Evolutionary conservation across 1,284 basidiomycete species (phyloP).

Genomic region (Singerocomus rubriflavus): DNA sequence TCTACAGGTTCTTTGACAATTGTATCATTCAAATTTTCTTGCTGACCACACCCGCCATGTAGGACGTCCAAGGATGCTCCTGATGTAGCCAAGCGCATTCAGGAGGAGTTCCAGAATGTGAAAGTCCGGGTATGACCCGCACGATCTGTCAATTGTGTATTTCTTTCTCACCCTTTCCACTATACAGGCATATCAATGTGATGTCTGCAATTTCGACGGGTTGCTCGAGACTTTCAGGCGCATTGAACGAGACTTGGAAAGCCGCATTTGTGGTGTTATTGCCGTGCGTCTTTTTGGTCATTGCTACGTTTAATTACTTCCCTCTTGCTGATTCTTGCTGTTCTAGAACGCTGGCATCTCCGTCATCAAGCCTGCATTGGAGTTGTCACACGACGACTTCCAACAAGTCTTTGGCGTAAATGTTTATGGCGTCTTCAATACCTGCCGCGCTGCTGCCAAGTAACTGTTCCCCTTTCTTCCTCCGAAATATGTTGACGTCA

Average conservation of each 20-base stretch:
- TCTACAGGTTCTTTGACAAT: slow-evolving; percentile 33
- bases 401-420: slow-evolving; percentile 37
- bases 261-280: slow-evolving; percentile 15
- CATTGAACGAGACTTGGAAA: slow-evolving; percentile 26
- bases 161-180: not conserved
- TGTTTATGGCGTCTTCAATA: slow-evolving; percentile 44
- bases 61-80: slow-evolving; percentile 38
- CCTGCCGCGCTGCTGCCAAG: slow-evolving; percentile 40
- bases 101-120: slow-evolving; percentile 17
- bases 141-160: fast-evolving
- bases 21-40: fast-evolving
- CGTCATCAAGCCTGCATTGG: slow-evolving; percentile 46
- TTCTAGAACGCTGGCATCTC: slow-evolving; percentile 45
- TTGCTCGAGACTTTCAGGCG: slow-evolving; percentile 36
- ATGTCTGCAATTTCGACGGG: slow-evolving; percentile 37
- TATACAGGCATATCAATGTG: slow-evolving; percentile 43
- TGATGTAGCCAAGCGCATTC: slow-evolving; percentile 36
- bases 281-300: slow-evolving; percentile 10
- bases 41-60: fast-evolving
- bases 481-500: fast-evolving
- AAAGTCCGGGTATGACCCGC: slow-evolving; percentile 29
- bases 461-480: slow-evolving; percentile 6
- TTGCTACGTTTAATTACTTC: not conserved
- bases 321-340: not conserved
- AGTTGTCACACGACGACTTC: slow-evolving; percentile 45